Conservation (phyloP, 2,329 filamentous ascomycete species). For the Cytospora leucostoma region DNA sequence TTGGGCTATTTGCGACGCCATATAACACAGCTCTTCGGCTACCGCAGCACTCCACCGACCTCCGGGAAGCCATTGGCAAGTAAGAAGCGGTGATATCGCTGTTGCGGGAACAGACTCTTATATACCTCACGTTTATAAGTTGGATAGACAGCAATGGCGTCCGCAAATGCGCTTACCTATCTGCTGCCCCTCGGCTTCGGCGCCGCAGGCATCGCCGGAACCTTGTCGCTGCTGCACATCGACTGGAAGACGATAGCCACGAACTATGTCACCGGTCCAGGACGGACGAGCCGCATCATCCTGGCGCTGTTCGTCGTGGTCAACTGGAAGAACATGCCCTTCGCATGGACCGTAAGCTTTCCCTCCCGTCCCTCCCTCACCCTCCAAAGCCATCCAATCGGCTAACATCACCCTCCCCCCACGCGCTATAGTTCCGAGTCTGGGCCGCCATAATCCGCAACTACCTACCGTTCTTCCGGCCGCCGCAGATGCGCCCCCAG, state of each 20-base stretch:
- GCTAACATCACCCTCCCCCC: neutral
- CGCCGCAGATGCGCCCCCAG: slow-evolving; percentile 28
- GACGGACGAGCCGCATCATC: slow-evolving; percentile 53
- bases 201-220: slow-evolving; percentile 47
- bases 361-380: neutral
- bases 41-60: neutral
- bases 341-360: slow-evolving; percentile 70
- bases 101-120: neutral
- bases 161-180: slow-evolving; percentile 23
- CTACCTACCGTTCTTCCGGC: slow-evolving; percentile 30
- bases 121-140: neutral
- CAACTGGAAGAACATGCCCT: slow-evolving; percentile 74
- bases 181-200: slow-evolving; percentile 46
- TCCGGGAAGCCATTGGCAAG: neutral
- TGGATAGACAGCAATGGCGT: slow-evolving; percentile 17
- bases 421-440: slow-evolving; percentile 36
- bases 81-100: neutral
- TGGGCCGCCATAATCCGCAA: slow-evolving; percentile 41
- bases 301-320: slow-evolving; percentile 57
- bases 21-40: slow-evolving; percentile 27
- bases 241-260: slow-evolving; percentile 44
- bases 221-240: slow-evolving; percentile 42
- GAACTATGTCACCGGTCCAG: slow-evolving; percentile 56
- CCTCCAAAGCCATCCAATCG: neutral
- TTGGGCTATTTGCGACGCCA: slow-evolving; percentile 39